Base-by-base conservation (phyloP, 164 flowering plant genomes). In the Piper betle region DNA sequence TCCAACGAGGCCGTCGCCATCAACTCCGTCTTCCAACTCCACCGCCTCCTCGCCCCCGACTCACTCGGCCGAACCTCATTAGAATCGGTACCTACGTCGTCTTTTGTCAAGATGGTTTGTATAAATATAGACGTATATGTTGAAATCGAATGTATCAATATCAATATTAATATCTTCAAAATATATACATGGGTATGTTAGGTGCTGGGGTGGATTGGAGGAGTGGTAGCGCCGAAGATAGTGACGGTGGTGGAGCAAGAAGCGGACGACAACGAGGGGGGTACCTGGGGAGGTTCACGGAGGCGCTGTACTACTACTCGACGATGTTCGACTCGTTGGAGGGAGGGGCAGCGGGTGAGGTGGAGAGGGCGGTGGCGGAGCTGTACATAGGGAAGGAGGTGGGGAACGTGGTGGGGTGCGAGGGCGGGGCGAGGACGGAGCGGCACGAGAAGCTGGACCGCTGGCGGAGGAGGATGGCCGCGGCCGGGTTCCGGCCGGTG, bases 261-360 rank as follows among this genome's bases (percentile, higher is more conserved):
- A 56, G 80, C 87, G 62, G 73, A 78, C 56, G 92, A 85, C 63
- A 87, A 85, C 68, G 75, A 74, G 60, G 59, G 81, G 79, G 70
- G 38, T 87, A 84, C 67, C 39, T 85, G 57, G 80, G 70, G 66
- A 78, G 92, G 67, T 90, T 90, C 80, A 86, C 82, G 1, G 88
- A 85, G 58, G 82, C 97, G 0, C 64, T 90, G 56, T 66, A 84
- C 63, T 87, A 85, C 68, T 90, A 87, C 64, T 90, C 97, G 25
- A 79, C 90, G 13, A 73, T 90, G 87, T 87, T 85, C 69, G 97
- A 90, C 63, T 87, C 97, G 52, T 66, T 90, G 16, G 92, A 84
- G 62, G 83, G 75, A 16, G 74, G 80, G 62, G 5, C 83, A 72
- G 59, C 80, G 70, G 60, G 83, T 73, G 64, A 81, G 78, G 18